phyloP scores from a whole-genome alignment of 2,329 filamentous ascomycete genomes.

The Aspergillus ruber region DNA sequence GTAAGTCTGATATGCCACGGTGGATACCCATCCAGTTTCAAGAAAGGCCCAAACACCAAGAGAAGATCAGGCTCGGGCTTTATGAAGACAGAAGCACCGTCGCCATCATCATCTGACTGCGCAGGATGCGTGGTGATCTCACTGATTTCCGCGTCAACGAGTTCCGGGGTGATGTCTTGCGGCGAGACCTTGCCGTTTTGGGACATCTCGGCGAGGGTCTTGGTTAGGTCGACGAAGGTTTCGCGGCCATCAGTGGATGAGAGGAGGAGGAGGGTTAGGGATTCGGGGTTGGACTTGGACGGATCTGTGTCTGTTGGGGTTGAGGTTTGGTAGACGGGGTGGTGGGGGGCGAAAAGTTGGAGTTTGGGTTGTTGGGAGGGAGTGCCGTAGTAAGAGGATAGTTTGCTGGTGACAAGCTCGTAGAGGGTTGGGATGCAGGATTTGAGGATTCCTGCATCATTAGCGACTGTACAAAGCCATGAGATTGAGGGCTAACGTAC shows the following conservation, averaged over 20 bases:
- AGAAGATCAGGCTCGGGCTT: slow-evolving; percentile 87
- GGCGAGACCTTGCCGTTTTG: slow-evolving; percentile 77
- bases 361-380: slow-evolving; percentile 60
- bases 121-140: slow-evolving; percentile 43
- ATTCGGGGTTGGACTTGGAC: slow-evolving; percentile 17
- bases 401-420: slow-evolving; percentile 68
- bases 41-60: slow-evolving; percentile 75
- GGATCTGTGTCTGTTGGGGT: slow-evolving; percentile 10
- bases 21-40: slow-evolving; percentile 84
- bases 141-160: slow-evolving; percentile 82
- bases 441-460: slow-evolving; percentile 68
- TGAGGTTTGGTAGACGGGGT: slow-evolving; percentile 42
- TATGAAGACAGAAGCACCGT: slow-evolving; percentile 38
- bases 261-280: slow-evolving; percentile 65
- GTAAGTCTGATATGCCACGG: slow-evolving; percentile 94
- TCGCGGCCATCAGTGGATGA: slow-evolving; percentile 85
- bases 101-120: slow-evolving; percentile 5
- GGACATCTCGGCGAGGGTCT: slow-evolving; percentile 90
- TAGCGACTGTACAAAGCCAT: neutral
- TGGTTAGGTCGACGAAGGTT: slow-evolving; percentile 90
- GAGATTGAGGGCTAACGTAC: slow-evolving; percentile 43
- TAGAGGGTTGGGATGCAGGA: slow-evolving; percentile 81
- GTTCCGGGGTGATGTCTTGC: slow-evolving; percentile 73
- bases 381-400: slow-evolving; percentile 80
- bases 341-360: slow-evolving; percentile 65